Evolutionary conservation across 2,329 filamentous ascomycete species (phyloP), one percentile per base, ranked within the genome.

Genomic region (Ceratocystis colombiana): DNA sequence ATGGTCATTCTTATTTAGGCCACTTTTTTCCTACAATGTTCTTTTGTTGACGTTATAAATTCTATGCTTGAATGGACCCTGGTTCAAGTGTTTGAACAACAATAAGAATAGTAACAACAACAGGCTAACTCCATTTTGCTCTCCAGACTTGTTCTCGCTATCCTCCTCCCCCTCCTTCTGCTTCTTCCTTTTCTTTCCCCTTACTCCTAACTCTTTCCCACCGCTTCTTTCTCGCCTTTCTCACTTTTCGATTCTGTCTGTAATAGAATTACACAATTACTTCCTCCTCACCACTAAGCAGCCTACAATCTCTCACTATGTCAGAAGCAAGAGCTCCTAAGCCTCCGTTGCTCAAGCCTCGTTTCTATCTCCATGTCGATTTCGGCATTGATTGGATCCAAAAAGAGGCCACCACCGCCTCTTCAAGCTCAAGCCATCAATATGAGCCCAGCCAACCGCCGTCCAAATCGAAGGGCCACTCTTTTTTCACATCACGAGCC

Each of bases 311-410:
- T 22, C 7, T 22, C 53, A 57, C 8, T 2, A 57, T 57, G 53
- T 57, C 53, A 33, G 53, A 33, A 33, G 3, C 28, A 30, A 33
- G 53, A 57, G 53, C 53, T 25, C 53, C 53, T 17, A 57, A 17
- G 20, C 53, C 53, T 12, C 53, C 53, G 28, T 3, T 57, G 22
- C 68, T 71, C 37, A 70, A 72, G 64, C 72, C 73, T 57, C 68
- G 69, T 46, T 73, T 82, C 65, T 82, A 80, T 67, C 72, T 82
- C 8, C 78, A 80, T 65, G 72, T 83, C 67, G 80, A 81, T 70
- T 80, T 82, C 67, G 79, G 80, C 37, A 72, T 83, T 28, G 80
- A 80, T 0, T 81, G 78, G 76, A 75, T 76, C 30, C 74, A 75
- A n/a, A 76, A 75, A 48, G 75, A 78, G 7, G 12, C 50, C 61